Base-by-base conservation (phyloP, 1,284 basidiomycete genomes). In the Cryptococcus amylolentus region DNA sequence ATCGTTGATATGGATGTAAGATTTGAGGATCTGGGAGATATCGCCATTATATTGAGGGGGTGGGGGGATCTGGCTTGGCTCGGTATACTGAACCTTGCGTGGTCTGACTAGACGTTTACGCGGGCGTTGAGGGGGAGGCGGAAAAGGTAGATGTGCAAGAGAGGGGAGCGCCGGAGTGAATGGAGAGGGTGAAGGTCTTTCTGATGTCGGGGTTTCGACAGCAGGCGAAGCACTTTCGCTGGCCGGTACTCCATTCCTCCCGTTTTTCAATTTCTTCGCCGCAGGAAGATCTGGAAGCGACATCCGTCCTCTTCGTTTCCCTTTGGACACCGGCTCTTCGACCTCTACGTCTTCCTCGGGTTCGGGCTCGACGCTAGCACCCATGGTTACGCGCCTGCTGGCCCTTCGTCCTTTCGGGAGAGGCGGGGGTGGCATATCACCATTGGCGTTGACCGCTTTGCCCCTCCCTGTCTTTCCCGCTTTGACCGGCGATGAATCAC, bases 31-130 rank as follows among this genome's bases (percentile, higher is more conserved):
- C 0, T 77, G 63, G 5, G 76, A 61, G 16, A 91, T 70, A 0
- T 86, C 86, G 2, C 80, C 80, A 12, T 79, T 81, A 62, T 82
- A 81, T 46, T 77, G 79, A 0, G 84, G 78, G 6, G 62, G 75
- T 0, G 80, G 79, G 1, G 88, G 86, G 13, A 80, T 79, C 71
- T 94, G 91, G 14, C 66, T 68, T 0, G 88, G 89, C 67, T 86
- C 82, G 0, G 89, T 84, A 56, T 86, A 82, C 2, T 77, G 71
- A 18, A 69, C 53, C 5, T 23, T 48, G n/a, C 88, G 84, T 38
- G 88, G 83, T 39, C 90, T 81, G 49, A 82, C 83, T 49, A 88
- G 78, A 49, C 88, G 84, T 67, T 83, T 86, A 50, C 85, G 77
- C 18, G 62, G 56, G 1, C 72, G 66, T 68, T 6, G 69, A 59